Percentiles rank a stretch among this genome's conserved stretches.
These are phyloP conservation scores for Claviceps sp. DNA, from an alignment of 2,329 filamentous ascomycete species.

Conservation along the genomic window DNA sequence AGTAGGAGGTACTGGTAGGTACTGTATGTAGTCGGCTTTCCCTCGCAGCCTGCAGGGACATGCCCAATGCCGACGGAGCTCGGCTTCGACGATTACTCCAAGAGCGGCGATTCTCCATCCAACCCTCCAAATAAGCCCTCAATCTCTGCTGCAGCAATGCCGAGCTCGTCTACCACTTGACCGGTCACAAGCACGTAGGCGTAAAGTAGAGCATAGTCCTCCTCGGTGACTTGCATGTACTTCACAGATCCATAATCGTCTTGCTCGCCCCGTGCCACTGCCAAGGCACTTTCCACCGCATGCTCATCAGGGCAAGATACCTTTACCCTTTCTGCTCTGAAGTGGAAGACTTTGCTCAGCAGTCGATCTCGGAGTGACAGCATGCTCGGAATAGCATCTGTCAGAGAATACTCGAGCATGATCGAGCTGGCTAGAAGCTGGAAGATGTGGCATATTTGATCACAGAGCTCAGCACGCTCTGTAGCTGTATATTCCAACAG, in stretches of 20 bases:
- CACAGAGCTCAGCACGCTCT: constrained; percentile 68
- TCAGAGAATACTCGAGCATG: constrained; percentile 79
- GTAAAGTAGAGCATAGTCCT: constrained; percentile 81
- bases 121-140: constrained; percentile 45
- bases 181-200: constrained; percentile 62
- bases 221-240: constrained; percentile 37
- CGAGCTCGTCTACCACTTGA: constrained; percentile 48
- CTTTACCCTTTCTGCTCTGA: constrained; percentile 46
- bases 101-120: constrained; percentile 11
- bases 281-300: neutral
- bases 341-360: constrained; percentile 72
- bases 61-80: too few relatives aligned
- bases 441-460: constrained; percentile 72
- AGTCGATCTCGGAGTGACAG: constrained; percentile 62
- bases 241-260: neutral
- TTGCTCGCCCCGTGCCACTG: neutral
- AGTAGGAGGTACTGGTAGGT: too few relatives aligned
- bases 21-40: too few relatives aligned
- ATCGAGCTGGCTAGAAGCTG: constrained; percentile 73
- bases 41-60: too few relatives aligned
- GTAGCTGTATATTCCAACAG: constrained; percentile 61
- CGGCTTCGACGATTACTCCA: constrained; percentile 4
- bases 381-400: constrained; percentile 68
- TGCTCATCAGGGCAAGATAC: neutral
- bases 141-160: constrained; percentile 40